Evolutionary conservation across 345 rosid genomes (phyloP).

Genomic region (Euphorbia pulcherrima): DNA sequence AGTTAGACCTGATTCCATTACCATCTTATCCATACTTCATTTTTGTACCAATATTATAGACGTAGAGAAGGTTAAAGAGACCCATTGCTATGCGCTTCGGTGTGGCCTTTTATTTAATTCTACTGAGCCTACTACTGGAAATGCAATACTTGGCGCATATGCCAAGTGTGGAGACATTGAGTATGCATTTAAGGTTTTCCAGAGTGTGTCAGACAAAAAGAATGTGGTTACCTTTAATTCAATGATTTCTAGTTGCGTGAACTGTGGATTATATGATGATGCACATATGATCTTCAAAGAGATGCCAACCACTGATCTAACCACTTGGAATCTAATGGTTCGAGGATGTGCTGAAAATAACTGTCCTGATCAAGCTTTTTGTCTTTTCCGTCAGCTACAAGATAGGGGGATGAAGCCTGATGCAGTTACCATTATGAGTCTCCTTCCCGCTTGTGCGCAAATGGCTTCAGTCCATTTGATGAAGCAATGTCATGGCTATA

Average conservation of each 20-base stretch:
- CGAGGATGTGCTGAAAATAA: slow-evolving; percentile 57
- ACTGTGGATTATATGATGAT: slow-evolving; percentile 48
- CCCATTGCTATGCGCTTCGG: slow-evolving; percentile 64
- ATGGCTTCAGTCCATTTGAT: slow-evolving; percentile 52
- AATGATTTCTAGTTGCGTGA: slow-evolving; percentile 52
- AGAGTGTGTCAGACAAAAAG: slow-evolving; percentile 39
- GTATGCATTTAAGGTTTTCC: slow-evolving; percentile 56
- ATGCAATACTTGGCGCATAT: slow-evolving; percentile 73
- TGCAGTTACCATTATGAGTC: slow-evolving; percentile 63
- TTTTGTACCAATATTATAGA: slow-evolving; percentile 29
- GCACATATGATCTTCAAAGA: slow-evolving; percentile 41
- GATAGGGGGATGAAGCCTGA: slow-evolving; percentile 65
- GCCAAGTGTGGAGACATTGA: slow-evolving; percentile 59
- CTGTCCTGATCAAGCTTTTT: slow-evolving; percentile 46
- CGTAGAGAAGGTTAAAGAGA: slow-evolving; percentile 54
- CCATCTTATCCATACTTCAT: slow-evolving; percentile 43
- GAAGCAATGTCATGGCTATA: slow-evolving; percentile 77
- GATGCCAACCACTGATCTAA: slow-evolving; percentile 52
- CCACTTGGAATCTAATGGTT: slow-evolving; percentile 81
- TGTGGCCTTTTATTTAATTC: slow-evolving; percentile 36
- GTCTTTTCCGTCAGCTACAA: slow-evolving; percentile 50
- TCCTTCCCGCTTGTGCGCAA: slow-evolving; percentile 67
- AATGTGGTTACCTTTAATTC: slow-evolving; percentile 57
- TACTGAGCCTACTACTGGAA: slow-evolving; percentile 39
- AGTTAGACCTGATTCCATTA: slow-evolving; percentile 44